Conservation (phyloP, 306 rosid species). For the Malus fusca region DNA sequence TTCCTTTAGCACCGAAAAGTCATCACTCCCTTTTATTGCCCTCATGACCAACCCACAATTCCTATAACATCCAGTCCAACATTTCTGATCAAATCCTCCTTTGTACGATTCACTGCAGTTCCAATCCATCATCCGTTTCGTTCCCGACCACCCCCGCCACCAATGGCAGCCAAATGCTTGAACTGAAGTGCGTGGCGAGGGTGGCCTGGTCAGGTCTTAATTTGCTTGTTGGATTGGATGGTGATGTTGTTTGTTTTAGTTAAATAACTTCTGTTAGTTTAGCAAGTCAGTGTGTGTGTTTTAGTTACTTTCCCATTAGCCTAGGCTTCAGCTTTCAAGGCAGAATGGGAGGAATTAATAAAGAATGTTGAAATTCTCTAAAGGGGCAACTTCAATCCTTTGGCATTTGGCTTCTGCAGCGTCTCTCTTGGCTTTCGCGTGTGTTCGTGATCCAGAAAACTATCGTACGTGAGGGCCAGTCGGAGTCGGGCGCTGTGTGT, state of each 20-base stretch:
- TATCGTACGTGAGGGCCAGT: conserved; percentile 8
- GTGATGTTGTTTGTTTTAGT: conserved; percentile 11
- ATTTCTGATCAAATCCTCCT: conserved; percentile 46
- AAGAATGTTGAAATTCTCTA: conserved; percentile 30
- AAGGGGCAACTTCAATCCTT: conserved; percentile 96
- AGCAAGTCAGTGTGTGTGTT: background rate
- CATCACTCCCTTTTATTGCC: conserved; percentile 54
- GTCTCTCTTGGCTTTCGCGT: conserved; percentile 15
- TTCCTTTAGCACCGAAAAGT: conserved; percentile 45
- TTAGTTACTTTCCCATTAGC: background rate
- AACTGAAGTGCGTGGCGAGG: conserved; percentile 1
- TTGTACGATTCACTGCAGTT: conserved; percentile 13
- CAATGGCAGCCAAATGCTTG: conserved; percentile 13
- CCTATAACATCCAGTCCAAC: conserved; percentile 52
- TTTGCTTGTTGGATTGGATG: background rate
- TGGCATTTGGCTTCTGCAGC: conserved; percentile 62
- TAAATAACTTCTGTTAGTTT: background rate
- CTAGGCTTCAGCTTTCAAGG: background rate
- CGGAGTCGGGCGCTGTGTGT: conserved; percentile 2
- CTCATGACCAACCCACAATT: conserved; percentile 39
- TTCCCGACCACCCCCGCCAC: conserved; percentile 22
- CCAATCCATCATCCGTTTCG: conserved; percentile 27
- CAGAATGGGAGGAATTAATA: conserved; percentile 6
- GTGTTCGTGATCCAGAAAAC: conserved; percentile 16
- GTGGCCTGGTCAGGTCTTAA: conserved; percentile 6